Evolutionary conservation across 169 alveolate species (phyloP).

Genomic region (Neospora caninum): DNA sequence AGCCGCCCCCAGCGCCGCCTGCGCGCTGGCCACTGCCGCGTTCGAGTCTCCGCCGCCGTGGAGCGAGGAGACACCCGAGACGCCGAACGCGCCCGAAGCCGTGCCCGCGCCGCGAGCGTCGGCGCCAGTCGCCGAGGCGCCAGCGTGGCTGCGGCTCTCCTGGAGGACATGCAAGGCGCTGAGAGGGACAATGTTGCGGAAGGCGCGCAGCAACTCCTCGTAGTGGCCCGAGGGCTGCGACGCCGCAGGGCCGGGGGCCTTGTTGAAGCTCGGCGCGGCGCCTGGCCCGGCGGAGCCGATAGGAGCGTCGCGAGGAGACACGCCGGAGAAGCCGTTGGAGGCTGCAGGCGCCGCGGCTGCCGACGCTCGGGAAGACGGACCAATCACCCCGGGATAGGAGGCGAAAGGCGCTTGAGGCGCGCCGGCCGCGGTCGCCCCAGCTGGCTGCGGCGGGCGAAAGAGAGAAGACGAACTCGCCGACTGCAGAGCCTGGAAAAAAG

Average conservation of each 20-base stretch:
- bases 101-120: background rate
- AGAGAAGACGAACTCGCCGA: background rate
- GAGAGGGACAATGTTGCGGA: conserved; percentile 1
- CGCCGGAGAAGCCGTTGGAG: background rate
- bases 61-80: too few relatives aligned
- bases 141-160: background rate
- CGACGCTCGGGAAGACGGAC: background rate
- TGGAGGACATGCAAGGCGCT: background rate
- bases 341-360: background rate
- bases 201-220: conserved; percentile 6
- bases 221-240: background rate
- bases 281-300: background rate
- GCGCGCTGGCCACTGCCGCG: background rate
- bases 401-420: background rate
- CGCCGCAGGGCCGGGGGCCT: background rate
- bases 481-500: background rate
- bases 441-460: background rate
- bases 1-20: background rate
- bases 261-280: background rate
- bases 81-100: conserved; percentile 1
- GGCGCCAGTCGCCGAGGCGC: background rate
- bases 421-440: background rate
- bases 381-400: background rate
- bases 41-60: background rate
- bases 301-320: background rate